Conservation (phyloP, 768 basidiomycete species). For the Russula dissimulans region DNA sequence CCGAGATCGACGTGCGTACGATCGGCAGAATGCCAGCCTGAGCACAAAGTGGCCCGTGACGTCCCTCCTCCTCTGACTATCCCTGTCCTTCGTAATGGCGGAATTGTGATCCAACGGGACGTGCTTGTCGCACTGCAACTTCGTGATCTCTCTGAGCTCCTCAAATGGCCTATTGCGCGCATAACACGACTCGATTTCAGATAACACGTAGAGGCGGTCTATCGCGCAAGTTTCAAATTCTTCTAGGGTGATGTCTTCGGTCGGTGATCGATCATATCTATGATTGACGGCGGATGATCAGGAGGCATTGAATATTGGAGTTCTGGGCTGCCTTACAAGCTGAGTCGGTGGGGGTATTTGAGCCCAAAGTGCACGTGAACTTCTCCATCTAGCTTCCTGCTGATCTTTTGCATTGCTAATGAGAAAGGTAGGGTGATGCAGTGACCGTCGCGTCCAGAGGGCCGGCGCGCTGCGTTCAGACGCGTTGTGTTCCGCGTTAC, state of each 20-base stretch:
- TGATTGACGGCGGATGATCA: not conserved
- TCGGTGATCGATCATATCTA: slow-evolving; percentile 83
- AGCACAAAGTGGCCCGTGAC: slow-evolving; percentile 91
- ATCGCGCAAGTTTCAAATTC: slow-evolving; percentile 91
- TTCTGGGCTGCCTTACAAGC: slow-evolving; percentile 46
- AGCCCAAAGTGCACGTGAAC: slow-evolving; percentile 25
- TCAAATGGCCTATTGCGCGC: slow-evolving; percentile 77
- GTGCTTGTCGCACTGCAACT: slow-evolving; percentile 60
- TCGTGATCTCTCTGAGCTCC: slow-evolving; percentile 59
- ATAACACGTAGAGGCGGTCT: slow-evolving; percentile 76
- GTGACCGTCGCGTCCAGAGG: not conserved
- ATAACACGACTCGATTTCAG: slow-evolving; percentile 84
- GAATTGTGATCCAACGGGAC: slow-evolving; percentile 57
- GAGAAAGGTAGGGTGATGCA: not conserved
- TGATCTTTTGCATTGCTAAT: slow-evolving; percentile 15
- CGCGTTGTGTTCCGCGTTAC: not conserved
- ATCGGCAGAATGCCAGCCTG: slow-evolving; percentile 89
- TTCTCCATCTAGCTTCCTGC: slow-evolving; percentile 10
- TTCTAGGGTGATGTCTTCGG: slow-evolving; percentile 85
- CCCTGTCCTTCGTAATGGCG: slow-evolving; percentile 37
- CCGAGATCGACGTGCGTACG: slow-evolving; percentile 48
- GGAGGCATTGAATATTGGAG: not conserved
- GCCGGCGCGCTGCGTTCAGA: not conserved
- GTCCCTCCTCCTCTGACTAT: slow-evolving; percentile 69
- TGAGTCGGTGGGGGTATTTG: slow-evolving; percentile 60